These are phyloP conservation scores for Xylaria arbuscula DNA, from an alignment of 2,329 filamentous ascomycete species.

Conservation along the genomic window DNA sequence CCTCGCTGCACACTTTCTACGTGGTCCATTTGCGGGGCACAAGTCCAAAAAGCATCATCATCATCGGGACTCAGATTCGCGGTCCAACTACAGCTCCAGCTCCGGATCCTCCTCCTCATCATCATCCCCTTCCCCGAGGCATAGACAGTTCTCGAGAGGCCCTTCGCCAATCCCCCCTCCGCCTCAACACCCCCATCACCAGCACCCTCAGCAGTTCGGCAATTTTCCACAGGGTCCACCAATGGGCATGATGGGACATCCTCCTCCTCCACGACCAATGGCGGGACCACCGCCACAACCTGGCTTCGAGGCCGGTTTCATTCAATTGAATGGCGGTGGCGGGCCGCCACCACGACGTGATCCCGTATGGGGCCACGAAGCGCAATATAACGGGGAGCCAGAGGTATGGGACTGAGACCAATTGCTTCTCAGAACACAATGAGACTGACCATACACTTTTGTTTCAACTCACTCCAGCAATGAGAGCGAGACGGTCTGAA, in stretches of 20 bases:
- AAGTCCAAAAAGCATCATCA: slow-evolving; percentile 40
- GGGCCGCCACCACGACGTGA: slow-evolving; percentile 34
- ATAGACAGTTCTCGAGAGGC: slow-evolving; percentile 16
- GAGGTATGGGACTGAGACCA: slow-evolving; percentile 28
- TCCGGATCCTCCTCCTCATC: slow-evolving; percentile 27
- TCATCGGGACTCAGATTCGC: slow-evolving; percentile 33
- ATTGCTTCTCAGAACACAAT: slow-evolving; percentile 1
- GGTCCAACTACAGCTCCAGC: slow-evolving; percentile 34
- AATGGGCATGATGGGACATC: slow-evolving; percentile 32
- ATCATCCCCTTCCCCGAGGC: slow-evolving; percentile 28
- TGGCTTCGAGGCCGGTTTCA: slow-evolving; percentile 47
- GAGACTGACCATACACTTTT: slow-evolving; percentile 5
- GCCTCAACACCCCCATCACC: slow-evolving; percentile 20
- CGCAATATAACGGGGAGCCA: slow-evolving; percentile 20
- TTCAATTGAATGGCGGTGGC: slow-evolving; percentile 42
- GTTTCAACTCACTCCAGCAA: neutral
- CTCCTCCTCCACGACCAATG: slow-evolving; percentile 35
- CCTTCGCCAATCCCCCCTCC: slow-evolving; percentile 30
- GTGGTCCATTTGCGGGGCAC: slow-evolving; percentile 47
- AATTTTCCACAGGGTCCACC: slow-evolving; percentile 30
- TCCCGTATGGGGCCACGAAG: slow-evolving; percentile 35
- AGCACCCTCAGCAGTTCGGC: slow-evolving; percentile 32
- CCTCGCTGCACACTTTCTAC: slow-evolving; percentile 48
- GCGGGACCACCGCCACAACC: slow-evolving; percentile 28
- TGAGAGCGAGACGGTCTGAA: slow-evolving; percentile 4